Conservation (phyloP, 805 yeast species). For the Deakozyma indianensis region DNA sequence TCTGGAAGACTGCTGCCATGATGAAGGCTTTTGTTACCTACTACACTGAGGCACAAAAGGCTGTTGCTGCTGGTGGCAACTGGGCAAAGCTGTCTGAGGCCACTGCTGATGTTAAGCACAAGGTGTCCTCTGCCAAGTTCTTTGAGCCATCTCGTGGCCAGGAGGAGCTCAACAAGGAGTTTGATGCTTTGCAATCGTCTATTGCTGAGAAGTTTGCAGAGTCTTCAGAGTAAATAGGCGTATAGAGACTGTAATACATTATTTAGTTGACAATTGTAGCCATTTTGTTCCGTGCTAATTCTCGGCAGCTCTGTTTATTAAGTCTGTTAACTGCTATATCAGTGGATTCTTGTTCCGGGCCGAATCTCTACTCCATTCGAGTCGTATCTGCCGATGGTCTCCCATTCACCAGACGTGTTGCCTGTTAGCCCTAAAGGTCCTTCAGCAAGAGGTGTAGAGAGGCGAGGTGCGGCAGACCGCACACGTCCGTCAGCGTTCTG, state of each 20-base stretch:
- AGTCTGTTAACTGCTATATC: too few species aligned
- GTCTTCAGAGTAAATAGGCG: constrained; percentile 57
- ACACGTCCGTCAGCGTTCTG: not conserved
- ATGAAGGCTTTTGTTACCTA: constrained; percentile 88
- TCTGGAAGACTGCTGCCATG: constrained; percentile 98
- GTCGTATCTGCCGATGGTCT: not conserved
- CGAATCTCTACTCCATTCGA: not conserved
- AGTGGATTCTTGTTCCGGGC: not conserved
- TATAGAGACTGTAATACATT: constrained; percentile 1
- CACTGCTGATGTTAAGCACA: constrained; percentile 82
- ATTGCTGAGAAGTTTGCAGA: constrained; percentile 90
- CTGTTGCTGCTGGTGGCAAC: constrained; percentile 81
- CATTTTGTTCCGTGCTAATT: not conserved
- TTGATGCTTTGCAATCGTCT: constrained; percentile 55
- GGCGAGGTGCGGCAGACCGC: not conserved
- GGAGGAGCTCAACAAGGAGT: constrained; percentile 59
- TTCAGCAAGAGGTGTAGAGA: not conserved
- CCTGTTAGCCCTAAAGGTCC: not conserved
- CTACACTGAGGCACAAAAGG: constrained; percentile 95
- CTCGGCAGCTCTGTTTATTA: not conserved
- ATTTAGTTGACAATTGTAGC: not conserved
- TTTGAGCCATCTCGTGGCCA: constrained; percentile 91
- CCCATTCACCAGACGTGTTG: not conserved
- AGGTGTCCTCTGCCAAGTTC: constrained; percentile 90
- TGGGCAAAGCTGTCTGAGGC: constrained; percentile 89